Conservation (phyloP, 176 grass and related monocot genomes). For the Stipa capillata region DNA sequence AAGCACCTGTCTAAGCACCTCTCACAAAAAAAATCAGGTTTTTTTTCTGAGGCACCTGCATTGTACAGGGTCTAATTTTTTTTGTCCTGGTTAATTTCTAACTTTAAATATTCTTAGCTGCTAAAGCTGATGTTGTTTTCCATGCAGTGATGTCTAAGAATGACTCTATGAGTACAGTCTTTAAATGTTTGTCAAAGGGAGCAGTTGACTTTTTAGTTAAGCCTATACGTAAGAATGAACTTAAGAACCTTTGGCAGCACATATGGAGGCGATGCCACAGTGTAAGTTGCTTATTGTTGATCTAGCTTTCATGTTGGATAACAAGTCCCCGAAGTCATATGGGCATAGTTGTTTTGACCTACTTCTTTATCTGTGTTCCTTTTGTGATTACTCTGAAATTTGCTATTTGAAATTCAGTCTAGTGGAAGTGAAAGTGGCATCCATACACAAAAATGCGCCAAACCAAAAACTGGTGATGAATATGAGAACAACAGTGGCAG, state of each 20-base stretch:
- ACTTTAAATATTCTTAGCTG: constrained; percentile 35
- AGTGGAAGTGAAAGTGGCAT: constrained; percentile 96
- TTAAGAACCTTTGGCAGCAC: constrained; percentile 96
- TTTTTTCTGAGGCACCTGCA: no score
- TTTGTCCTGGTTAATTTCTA: neutral
- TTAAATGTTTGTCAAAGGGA: constrained; percentile 86
- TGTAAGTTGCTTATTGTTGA: constrained; percentile 47
- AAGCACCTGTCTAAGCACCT: no score
- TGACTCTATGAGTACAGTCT: constrained; percentile 84
- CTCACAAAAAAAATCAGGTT: no score
- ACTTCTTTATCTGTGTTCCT: neutral
- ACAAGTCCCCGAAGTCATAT: neutral
- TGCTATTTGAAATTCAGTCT: constrained; percentile 48
- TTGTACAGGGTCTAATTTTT: no score
- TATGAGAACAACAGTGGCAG: constrained; percentile 48
- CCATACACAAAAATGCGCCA: constrained; percentile 53
- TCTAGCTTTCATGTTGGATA: constrained; percentile 10
- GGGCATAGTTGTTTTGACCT: neutral
- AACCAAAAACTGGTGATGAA: constrained; percentile 43
- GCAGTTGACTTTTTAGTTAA: constrained; percentile 98
- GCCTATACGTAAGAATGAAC: constrained; percentile 91
- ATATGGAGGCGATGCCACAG: constrained; percentile 87
- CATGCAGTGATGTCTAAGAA: constrained; percentile 97
- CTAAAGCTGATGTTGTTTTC: constrained; percentile 41
- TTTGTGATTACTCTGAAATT: constrained; percentile 20